Percentiles rank a stretch among this genome's conserved stretches.
phyloP scores from a whole-genome alignment of 805 yeast species.

The Brettanomyces custersianus region DNA sequence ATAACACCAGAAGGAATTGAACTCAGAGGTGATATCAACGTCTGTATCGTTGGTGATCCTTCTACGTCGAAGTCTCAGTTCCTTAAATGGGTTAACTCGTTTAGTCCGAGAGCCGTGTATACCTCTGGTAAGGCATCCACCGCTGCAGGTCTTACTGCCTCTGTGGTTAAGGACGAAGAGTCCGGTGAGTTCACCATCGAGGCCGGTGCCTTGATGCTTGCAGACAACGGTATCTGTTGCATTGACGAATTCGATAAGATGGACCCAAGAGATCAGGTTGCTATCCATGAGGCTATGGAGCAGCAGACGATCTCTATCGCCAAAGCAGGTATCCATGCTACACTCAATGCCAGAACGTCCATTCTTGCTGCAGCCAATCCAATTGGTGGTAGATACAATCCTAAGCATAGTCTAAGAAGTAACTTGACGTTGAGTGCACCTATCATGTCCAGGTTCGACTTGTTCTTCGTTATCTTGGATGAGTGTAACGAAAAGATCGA shows the following conservation, averaged over 20 bases:
- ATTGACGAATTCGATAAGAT: constrained; percentile 98
- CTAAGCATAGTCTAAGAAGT: constrained; percentile 73
- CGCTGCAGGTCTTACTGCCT: constrained; percentile 98
- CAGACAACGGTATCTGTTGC: constrained; percentile 97
- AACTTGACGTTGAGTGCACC: constrained; percentile 96
- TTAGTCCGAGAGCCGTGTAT: constrained; percentile 89
- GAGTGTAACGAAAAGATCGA: constrained; percentile 90
- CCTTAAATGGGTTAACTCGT: constrained; percentile 82
- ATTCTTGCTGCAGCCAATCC: constrained; percentile 99
- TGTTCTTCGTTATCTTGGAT: constrained; percentile 89
- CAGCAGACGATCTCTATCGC: constrained; percentile 98
- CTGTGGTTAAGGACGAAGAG: constrained; percentile 95
- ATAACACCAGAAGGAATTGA: constrained; percentile 89
- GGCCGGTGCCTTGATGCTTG: constrained; percentile 97
- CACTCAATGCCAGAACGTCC: constrained; percentile 92
- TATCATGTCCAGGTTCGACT: constrained; percentile 95
- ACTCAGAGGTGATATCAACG: constrained; percentile 91
- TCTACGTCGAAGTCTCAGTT: constrained; percentile 96
- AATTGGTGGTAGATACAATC: constrained; percentile 90
- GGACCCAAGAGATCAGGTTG: constrained; percentile 94
- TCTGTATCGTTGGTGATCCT: constrained; percentile 96
- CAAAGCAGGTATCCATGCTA: constrained; percentile 97
- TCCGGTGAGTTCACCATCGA: constrained; percentile 95
- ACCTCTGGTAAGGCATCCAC: constrained; percentile 98
- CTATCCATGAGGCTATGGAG: constrained; percentile 99